A percentile compares a stretch with the other conserved stretches of the same genome.
These are phyloP conservation scores for Aspergillus intermedius DNA, from an alignment of 2,329 filamentous ascomycete genomes.

Conservation along the genomic window DNA sequence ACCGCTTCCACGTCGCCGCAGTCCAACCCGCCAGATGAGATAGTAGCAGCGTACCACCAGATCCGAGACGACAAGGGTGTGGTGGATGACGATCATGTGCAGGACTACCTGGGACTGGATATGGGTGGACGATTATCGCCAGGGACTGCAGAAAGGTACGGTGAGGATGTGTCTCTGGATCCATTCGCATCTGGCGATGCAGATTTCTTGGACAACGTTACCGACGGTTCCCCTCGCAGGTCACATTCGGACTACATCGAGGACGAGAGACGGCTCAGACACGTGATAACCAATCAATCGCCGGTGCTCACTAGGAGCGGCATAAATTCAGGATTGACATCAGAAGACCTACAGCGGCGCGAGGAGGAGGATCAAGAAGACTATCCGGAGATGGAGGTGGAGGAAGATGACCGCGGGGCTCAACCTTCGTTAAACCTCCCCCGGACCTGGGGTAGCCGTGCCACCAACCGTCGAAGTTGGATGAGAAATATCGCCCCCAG, in stretches of 20 bases:
- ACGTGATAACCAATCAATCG: constrained; percentile 31
- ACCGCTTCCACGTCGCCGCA: constrained; percentile 20
- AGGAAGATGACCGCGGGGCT: constrained; percentile 22
- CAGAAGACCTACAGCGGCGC: constrained; percentile 33
- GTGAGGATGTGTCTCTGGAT: constrained; percentile 9
- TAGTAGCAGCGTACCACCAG: constrained; percentile 33
- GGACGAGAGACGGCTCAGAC: constrained; percentile 35
- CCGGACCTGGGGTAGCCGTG: constrained; percentile 30
- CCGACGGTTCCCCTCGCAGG: constrained; percentile 28
- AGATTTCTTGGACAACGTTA: constrained; percentile 28
- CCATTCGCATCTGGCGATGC: constrained; percentile 22
- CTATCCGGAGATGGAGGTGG: constrained; percentile 14
- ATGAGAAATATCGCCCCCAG: constrained; percentile 24
- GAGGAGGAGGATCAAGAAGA: constrained; percentile 20
- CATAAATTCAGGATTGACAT: constrained; percentile 21
- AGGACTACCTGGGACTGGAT: constrained; percentile 20
- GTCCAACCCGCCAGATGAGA: constrained; percentile 34
- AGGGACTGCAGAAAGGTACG: constrained; percentile 13
- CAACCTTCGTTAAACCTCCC: constrained; percentile 29
- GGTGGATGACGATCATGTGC: constrained; percentile 24
- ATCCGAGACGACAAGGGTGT: constrained; percentile 35
- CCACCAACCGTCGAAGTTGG: constrained; percentile 29
- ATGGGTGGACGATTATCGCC: constrained; percentile 19
- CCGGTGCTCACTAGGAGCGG: constrained; percentile 37
- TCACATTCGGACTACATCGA: constrained; percentile 29